phyloP scores from a whole-genome alignment of 179 eudicot species.

The Sideroxylon spinosum region DNA sequence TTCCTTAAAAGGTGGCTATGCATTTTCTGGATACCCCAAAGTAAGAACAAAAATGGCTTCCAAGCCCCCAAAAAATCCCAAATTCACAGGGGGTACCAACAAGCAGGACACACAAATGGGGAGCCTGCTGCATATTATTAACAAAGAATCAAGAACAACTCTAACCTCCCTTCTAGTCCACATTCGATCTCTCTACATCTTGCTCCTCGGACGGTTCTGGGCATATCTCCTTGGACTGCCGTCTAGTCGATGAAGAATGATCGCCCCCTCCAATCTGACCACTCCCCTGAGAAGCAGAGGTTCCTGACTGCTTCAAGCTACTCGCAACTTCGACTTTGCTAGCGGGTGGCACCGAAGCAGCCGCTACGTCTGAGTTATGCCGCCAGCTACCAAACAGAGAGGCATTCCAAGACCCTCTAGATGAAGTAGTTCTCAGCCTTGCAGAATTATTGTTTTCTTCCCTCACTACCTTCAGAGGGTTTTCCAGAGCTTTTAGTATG shows the following conservation, averaged over 20 bases:
- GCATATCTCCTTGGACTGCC: slow-evolving; percentile 65
- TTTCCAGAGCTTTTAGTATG: slow-evolving; percentile 79
- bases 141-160: slow-evolving; percentile 29
- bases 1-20: background rate
- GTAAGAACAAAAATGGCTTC: slow-evolving; percentile 18
- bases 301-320: slow-evolving; percentile 55
- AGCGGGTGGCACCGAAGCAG: slow-evolving; percentile 19
- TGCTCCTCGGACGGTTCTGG: slow-evolving; percentile 61
- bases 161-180: slow-evolving; percentile 23
- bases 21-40: background rate
- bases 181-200: slow-evolving; percentile 42
- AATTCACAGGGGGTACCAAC: slow-evolving; percentile 1
- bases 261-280: slow-evolving; percentile 39
- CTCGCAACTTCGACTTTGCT: slow-evolving; percentile 35
- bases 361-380: slow-evolving; percentile 58
- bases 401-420: slow-evolving; percentile 87
- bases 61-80: slow-evolving; percentile 2
- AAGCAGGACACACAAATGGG: slow-evolving; percentile 30
- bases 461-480: slow-evolving; percentile 84
- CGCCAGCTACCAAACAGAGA: slow-evolving; percentile 94
- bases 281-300: slow-evolving; percentile 68
- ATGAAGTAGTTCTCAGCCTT: slow-evolving; percentile 67
- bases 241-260: slow-evolving; percentile 49
- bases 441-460: slow-evolving; percentile 66
- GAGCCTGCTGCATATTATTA: slow-evolving; percentile 24